Conservation (phyloP, 371 early-diverging fungal genomes). For the Rhizopus microsporus region DNA sequence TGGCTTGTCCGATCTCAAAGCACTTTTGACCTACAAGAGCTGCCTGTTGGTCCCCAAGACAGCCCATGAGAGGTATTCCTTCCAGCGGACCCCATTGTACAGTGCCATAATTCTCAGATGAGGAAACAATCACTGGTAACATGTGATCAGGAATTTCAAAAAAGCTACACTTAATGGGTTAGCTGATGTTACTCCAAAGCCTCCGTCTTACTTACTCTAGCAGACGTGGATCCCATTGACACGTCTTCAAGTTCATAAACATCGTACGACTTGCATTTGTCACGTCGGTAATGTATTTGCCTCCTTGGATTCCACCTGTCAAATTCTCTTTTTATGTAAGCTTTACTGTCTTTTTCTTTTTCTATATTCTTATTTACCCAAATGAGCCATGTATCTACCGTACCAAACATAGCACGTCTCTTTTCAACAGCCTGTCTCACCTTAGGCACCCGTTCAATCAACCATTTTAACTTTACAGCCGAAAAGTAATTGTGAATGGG, state of each 20-base stretch:
- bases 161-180: slow-evolving; percentile 33
- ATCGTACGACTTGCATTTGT: slow-evolving; percentile 92
- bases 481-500: slow-evolving; percentile 94
- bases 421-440: slow-evolving; percentile 54
- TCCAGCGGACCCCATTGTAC: slow-evolving; percentile 61
- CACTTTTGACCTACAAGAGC: slow-evolving; percentile 96
- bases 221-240: slow-evolving; percentile 79
- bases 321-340: slow-evolving; percentile 51
- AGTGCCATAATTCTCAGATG: slow-evolving; percentile 77
- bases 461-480: slow-evolving; percentile 91
- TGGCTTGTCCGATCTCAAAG: slow-evolving; percentile 83
- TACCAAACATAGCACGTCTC: slow-evolving; percentile 72
- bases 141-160: slow-evolving; percentile 63
- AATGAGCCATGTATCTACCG: slow-evolving; percentile 92
- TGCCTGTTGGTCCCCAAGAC: slow-evolving; percentile 97
- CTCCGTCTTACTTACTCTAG: slow-evolving; percentile 45
- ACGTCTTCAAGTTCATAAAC: slow-evolving; percentile 82
- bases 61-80: slow-evolving; percentile 79
- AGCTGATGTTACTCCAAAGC: not conserved
- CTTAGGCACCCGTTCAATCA: slow-evolving; percentile 77
- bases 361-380: slow-evolving; percentile 47
- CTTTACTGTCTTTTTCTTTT: not conserved
- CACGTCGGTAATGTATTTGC: slow-evolving; percentile 84
- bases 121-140: slow-evolving; percentile 81
- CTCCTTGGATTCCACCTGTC: slow-evolving; percentile 72